phyloP scores from a whole-genome alignment of 2,329 filamentous ascomycete species.

The Clarireedia hainanense region DNA sequence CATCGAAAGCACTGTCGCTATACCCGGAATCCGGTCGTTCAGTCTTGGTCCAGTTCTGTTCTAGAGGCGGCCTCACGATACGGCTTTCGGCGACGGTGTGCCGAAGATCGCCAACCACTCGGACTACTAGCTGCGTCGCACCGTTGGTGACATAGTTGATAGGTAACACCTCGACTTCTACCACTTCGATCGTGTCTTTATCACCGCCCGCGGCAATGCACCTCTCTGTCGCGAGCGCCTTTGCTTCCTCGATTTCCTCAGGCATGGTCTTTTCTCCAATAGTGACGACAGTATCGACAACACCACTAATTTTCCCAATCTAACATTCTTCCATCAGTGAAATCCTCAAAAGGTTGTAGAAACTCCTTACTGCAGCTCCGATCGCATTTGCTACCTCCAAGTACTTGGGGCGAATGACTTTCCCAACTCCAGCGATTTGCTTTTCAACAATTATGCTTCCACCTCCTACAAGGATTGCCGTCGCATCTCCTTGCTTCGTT shows the following conservation, averaged over 20 bases:
- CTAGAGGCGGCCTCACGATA: conserved; percentile 3
- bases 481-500: conserved; percentile 43
- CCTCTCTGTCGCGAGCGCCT: conserved; percentile 18
- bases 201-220: conserved; percentile 25
- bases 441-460: conserved; percentile 42
- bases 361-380: conserved; percentile 44
- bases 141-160: conserved; percentile 26
- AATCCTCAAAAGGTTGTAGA: not conserved
- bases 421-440: conserved; percentile 41
- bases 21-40: conserved; percentile 1
- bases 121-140: conserved; percentile 22
- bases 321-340: conserved; percentile 7
- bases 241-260: conserved; percentile 22
- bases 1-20: not conserved
- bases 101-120: conserved; percentile 25
- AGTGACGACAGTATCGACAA: conserved; percentile 24
- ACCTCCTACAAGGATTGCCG: conserved; percentile 49
- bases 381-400: conserved; percentile 52
- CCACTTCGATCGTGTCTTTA: conserved; percentile 21
- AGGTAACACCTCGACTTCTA: conserved; percentile 26
- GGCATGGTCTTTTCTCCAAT: conserved; percentile 18
- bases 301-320: conserved; percentile 26
- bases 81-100: conserved; percentile 14
- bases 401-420: conserved; percentile 43
- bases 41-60: not conserved